Evolutionary conservation across 2,329 filamentous ascomycete species (phyloP).

Genomic region (Clarireedia paspali): DNA sequence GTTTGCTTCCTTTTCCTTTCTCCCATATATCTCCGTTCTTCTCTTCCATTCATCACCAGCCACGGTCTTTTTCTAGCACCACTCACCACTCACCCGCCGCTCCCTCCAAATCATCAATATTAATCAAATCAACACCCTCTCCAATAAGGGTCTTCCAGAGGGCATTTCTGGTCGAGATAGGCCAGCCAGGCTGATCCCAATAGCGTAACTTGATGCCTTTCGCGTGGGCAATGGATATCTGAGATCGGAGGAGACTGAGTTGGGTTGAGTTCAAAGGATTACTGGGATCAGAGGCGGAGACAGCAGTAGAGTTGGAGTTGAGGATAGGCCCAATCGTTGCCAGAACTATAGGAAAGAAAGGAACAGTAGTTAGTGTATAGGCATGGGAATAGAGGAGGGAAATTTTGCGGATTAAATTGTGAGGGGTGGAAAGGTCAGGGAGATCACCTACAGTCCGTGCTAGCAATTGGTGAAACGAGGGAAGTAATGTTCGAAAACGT

Average conservation of each 20-base stretch:
- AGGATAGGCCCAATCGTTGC: neutral
- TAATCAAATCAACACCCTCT: slow-evolving; percentile 52
- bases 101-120: slow-evolving; percentile 47
- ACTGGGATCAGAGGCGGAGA: neutral
- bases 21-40: no score
- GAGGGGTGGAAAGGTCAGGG: slow-evolving; percentile 8
- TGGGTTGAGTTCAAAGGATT: slow-evolving; percentile 40
- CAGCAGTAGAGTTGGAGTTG: neutral
- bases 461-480: slow-evolving; percentile 36
- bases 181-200: slow-evolving; percentile 53
- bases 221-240: slow-evolving; percentile 39
- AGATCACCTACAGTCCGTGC: slow-evolving; percentile 41
- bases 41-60: no score
- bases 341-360: neutral
- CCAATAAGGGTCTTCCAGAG: slow-evolving; percentile 46
- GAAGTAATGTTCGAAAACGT: slow-evolving; percentile 25
- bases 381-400: neutral
- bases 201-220: slow-evolving; percentile 47
- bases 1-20: no score
- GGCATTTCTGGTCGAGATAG: slow-evolving; percentile 41
- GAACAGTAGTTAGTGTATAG: neutral
- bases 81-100: slow-evolving; percentile 17
- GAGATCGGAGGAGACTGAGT: slow-evolving; percentile 34
- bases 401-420: neutral
- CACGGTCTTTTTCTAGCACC: no score